A percentile compares a stretch with the other conserved stretches of the same genome.
phyloP scores from a whole-genome alignment of 257 asterid species.

The Penstemon barbatus region DNA sequence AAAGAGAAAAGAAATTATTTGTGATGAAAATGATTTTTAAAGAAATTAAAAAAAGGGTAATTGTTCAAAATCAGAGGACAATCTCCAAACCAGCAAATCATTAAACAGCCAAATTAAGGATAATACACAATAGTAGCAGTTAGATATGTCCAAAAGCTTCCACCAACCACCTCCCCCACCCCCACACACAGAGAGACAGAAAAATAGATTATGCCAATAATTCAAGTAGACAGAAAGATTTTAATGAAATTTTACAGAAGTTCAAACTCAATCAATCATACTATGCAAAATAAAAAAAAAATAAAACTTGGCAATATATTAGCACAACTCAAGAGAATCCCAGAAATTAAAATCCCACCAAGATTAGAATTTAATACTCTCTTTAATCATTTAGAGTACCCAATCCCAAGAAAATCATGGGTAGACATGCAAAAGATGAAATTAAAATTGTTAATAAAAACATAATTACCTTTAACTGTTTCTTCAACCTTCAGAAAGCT shows the following conservation, averaged over 20 bases:
- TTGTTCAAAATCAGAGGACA: conserved; percentile 18
- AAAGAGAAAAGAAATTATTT: background rate
- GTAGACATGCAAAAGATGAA: conserved; percentile 22
- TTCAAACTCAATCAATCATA: background rate
- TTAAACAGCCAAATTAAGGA: conserved; percentile 15
- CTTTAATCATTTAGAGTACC: conserved; percentile 28
- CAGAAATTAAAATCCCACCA: conserved; percentile 20
- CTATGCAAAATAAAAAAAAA: background rate
- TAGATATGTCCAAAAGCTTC: conserved; percentile 15
- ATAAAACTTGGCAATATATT: conserved; percentile 1
- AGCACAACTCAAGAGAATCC: background rate
- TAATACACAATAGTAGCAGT: conserved; percentile 10
- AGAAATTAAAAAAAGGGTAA: conserved; percentile 12
- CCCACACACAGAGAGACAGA: conserved; percentile 11
- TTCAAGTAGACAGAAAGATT: conserved; percentile 16
- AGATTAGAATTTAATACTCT: background rate
- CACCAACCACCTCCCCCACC: conserved; percentile 12
- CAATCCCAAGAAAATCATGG: conserved; percentile 34
- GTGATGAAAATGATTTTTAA: conserved; percentile 4
- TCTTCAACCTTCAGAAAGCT: conserved; percentile 63
- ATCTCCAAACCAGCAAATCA: conserved; percentile 26
- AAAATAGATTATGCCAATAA: conserved; percentile 1
- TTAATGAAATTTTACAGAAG: conserved; percentile 21
- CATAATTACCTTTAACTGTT: conserved; percentile 29
- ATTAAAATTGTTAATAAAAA: conserved; percentile 4